Percentiles rank a stretch among this genome's conserved stretches.
These are phyloP conservation scores for Aureobasidium sp. DNA, from an alignment of 2,329 filamentous ascomycete species.

Conservation along the genomic window DNA sequence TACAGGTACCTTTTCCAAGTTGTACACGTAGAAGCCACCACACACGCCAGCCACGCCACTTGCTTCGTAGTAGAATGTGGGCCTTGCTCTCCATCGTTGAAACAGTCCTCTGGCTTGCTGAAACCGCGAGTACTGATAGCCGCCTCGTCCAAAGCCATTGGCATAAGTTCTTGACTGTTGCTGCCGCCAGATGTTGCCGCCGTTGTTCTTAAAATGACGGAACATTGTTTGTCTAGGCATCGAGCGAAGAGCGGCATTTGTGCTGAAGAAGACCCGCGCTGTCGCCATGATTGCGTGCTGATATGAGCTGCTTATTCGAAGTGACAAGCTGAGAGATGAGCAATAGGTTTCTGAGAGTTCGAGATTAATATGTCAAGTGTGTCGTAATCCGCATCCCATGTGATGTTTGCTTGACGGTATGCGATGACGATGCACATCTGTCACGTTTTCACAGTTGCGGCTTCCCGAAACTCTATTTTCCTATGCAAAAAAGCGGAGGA, in stretches of 20 bases:
- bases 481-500: too few relatives aligned
- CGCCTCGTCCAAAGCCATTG: constrained; percentile 2
- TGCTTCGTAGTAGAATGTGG: constrained; percentile 43
- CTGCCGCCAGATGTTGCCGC: neutral
- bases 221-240: neutral
- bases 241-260: neutral
- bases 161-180: constrained; percentile 1
- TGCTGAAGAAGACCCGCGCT: neutral
- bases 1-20: constrained; percentile 64
- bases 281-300: neutral
- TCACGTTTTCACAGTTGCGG: neutral
- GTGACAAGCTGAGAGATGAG: neutral
- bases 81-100: constrained; percentile 34
- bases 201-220: neutral
- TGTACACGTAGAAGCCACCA: constrained; percentile 57
- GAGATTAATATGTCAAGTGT: too few relatives aligned
- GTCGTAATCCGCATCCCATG: neutral
- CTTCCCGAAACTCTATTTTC: neutral
- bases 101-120: constrained; percentile 22
- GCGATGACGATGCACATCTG: neutral
- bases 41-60: constrained; percentile 36
- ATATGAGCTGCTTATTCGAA: neutral
- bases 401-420: neutral
- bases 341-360: neutral
- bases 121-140: constrained; percentile 30